Base-by-base conservation (phyloP, 768 basidiomycete genomes). In the Termitomyces sp. region DNA sequence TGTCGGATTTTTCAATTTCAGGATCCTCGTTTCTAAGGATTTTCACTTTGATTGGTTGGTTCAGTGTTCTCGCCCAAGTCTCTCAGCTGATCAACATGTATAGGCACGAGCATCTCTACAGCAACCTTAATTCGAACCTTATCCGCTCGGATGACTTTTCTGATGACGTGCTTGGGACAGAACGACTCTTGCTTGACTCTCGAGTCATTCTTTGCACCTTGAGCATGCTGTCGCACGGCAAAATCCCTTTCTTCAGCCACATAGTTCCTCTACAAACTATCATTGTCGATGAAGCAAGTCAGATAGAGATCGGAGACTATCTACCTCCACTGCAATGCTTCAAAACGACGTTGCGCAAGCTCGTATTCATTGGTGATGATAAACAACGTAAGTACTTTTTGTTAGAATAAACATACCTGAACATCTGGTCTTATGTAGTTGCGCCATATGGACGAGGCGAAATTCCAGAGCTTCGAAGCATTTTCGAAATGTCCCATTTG, bases 101-200 rank as follows among this genome's bases (percentile, higher is more conserved):
- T 55, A 90, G 89, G 88, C 87, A 90, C 69, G 88, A 89, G 58
- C 85, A 90, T 64, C 71, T 88, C 0, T 90, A 90, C 64, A 61
- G 69, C 3, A 67, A 76, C 20, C 75, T 87, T 40, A 66, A 63
- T 18, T 24, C 63, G 9, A 80, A 85, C 49, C 67, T 81, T 6
- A 82, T 90, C 40, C 70, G 75, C 1, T 79, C 81, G 30, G 72
- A 73, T 57, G 46, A 62, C 6, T 68, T 77, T 26, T 33, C 50
- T 8, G 49, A 66, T 5, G 61, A 69, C 50, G 1, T 56, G 8
- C 56, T 72, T 1, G 68, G 56, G 1, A 62, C 68, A 6, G 53
- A 59, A 53, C 61, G 59, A 58, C 73, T 63, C 8, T 57, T 80
- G n/a, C 49, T 59, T 30, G 76, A 69, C 8, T 75, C 76, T 6